These are phyloP conservation scores for Penicillium canariense DNA, from an alignment of 495 filamentous ascomycete species.

Conservation along the genomic window DNA sequence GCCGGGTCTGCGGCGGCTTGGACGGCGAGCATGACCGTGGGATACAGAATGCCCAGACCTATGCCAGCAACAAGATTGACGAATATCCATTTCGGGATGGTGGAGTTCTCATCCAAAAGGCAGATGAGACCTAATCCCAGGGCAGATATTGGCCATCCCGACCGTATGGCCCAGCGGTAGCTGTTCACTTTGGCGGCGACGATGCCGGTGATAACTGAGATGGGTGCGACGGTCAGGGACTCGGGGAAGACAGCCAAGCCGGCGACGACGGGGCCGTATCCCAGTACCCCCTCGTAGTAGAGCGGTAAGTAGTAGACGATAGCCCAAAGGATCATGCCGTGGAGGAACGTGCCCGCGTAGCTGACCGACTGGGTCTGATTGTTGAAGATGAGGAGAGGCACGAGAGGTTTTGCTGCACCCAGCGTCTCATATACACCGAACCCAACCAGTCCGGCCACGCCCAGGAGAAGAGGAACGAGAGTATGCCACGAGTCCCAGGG, in stretches of 20 bases:
- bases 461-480: constrained; percentile 37
- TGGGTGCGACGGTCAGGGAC: constrained; percentile 28
- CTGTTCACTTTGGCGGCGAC: constrained; percentile 29
- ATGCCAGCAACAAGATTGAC: constrained; percentile 38
- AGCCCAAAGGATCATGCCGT: constrained; percentile 38
- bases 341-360: constrained; percentile 35
- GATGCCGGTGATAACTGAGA: constrained; percentile 30
- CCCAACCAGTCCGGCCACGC: constrained; percentile 10
- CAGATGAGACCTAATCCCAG: constrained; percentile 37
- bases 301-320: constrained; percentile 36
- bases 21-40: constrained; percentile 33
- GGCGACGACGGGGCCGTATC: constrained; percentile 32
- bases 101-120: constrained; percentile 32
- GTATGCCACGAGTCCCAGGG: constrained; percentile 50
- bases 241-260: constrained; percentile 21
- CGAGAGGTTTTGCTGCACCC: constrained; percentile 27
- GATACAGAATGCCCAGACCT: constrained; percentile 41
- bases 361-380: constrained; percentile 32
- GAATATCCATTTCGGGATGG: constrained; percentile 35
- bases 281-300: constrained; percentile 43
- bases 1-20: constrained; percentile 37
- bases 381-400: constrained; percentile 37
- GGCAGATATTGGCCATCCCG: constrained; percentile 39
- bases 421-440: constrained; percentile 9
- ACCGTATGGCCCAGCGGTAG: constrained; percentile 43